phyloP scores from a whole-genome alignment of 140 eudicot species.

The Bidens hawaiensis region DNA sequence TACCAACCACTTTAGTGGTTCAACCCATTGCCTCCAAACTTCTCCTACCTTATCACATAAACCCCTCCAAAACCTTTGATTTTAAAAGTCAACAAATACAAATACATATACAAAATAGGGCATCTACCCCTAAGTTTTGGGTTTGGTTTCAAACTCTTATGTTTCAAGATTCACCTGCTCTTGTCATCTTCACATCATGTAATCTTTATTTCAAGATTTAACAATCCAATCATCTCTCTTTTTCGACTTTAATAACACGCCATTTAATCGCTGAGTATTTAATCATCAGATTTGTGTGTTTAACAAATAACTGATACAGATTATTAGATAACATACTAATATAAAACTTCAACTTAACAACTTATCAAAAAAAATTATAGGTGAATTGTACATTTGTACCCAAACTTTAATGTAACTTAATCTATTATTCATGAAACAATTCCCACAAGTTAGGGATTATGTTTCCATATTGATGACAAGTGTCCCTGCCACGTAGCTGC shows the following conservation, averaged over 20 bases:
- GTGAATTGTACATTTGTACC: too few relatives aligned
- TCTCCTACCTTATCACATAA: constrained; percentile 29
- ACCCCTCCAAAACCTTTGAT: constrained; percentile 13
- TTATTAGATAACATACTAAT: too few relatives aligned
- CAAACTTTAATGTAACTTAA: not conserved
- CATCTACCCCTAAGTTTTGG: constrained; percentile 29
- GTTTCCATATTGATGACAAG: constrained; percentile 18
- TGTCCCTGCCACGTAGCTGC: constrained; percentile 50
- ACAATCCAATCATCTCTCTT: too few relatives aligned
- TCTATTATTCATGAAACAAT: constrained; percentile 1
- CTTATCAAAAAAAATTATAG: too few relatives aligned
- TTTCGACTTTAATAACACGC: too few relatives aligned
- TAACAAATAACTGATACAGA: too few relatives aligned
- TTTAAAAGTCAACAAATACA: constrained; percentile 34
- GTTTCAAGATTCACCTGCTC: constrained; percentile 13
- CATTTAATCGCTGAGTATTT: too few relatives aligned
- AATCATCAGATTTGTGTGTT: too few relatives aligned
- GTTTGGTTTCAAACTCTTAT: constrained; percentile 19
- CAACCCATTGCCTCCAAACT: constrained; percentile 21
- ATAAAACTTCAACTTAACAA: too few relatives aligned
- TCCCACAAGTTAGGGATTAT: constrained; percentile 14
- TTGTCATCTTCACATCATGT: too few relatives aligned
- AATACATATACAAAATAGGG: too few relatives aligned
- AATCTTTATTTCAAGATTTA: too few relatives aligned
- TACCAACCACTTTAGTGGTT: constrained; percentile 35